Evolutionary conservation across 768 basidiomycete species (phyloP).

Genomic region (Pholiota conissans): DNA sequence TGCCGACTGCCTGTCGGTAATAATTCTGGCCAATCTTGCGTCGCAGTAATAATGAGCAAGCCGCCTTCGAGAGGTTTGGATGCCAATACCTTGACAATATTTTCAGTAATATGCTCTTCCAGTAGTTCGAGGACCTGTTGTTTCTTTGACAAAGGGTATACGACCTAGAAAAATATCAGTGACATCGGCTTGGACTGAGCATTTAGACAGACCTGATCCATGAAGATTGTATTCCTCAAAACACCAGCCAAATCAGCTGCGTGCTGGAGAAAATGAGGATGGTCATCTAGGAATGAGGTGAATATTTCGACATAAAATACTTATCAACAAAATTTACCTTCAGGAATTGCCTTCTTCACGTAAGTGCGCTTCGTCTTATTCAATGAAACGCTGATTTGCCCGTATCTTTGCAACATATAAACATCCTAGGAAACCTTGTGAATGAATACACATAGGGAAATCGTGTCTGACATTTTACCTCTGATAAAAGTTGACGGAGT

Average conservation of each 20-base stretch:
- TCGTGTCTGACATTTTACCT: slow-evolving; percentile 40
- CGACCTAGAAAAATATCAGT: slow-evolving; percentile 25
- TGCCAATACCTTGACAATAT: slow-evolving; percentile 77
- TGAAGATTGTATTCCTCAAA: slow-evolving; percentile 77
- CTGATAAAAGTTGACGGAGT: slow-evolving; percentile 67
- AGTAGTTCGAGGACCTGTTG: slow-evolving; percentile 71
- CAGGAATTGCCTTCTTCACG: slow-evolving; percentile 62
- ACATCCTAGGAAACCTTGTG: slow-evolving; percentile 49
- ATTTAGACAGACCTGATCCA: slow-evolving; percentile 67
- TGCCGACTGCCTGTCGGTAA: slow-evolving; percentile 89
- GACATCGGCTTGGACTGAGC: not conserved
- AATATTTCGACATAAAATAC: not conserved
- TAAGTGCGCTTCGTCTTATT: slow-evolving; percentile 60
- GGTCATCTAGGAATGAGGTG: slow-evolving; percentile 56
- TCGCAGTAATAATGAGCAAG: not conserved
- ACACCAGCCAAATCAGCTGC: slow-evolving; percentile 66
- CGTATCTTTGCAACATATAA: slow-evolving; percentile 73
- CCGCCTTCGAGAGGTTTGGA: not conserved
- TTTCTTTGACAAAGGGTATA: slow-evolving; percentile 54
- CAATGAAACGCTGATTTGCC: slow-evolving; percentile 56
- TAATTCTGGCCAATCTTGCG: slow-evolving; percentile 77
- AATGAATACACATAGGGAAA: not conserved
- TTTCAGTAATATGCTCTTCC: slow-evolving; percentile 87
- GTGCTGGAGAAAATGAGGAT: slow-evolving; percentile 69
- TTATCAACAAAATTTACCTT: slow-evolving; percentile 40